Evolutionary conservation across 257 asterid species (phyloP), one percentile per base, ranked within the genome.

Genomic region (Nyctanthes arbortristis): DNA sequence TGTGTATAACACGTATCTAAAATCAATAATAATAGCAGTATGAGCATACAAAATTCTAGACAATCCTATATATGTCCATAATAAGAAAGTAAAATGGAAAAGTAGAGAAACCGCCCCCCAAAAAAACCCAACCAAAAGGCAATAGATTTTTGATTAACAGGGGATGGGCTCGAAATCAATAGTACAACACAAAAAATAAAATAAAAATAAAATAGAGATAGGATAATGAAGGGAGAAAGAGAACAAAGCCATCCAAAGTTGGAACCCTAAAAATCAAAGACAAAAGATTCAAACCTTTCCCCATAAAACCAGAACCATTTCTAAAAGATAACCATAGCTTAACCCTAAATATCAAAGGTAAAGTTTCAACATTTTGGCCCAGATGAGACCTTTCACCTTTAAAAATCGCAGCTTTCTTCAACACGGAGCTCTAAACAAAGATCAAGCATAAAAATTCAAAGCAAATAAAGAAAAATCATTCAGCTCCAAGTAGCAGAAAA

Each of bases 121-220:
- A 82, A 68, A 59, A 76, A 65, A 73, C 73, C 74, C 78, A 79
- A 77, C 65, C 75, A 55, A 60, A 30, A 57, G 72, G 32, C 77
- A 66, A 18, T 30, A 61, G 74, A 79, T 72, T 49, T 49, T 30
- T 0, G 66, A n/a, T 9, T 40, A 39, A 60, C 63, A 75, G 74
- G 52, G 77, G 43, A 59, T 73, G 72, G n/a, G n/a, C n/a, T n/a
- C 80, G 64, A 75, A 75, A 75, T 69, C 74, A 61, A 74, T 63
- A 65, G 73, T 47, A 29, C 33, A 49, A 49, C 39, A 71, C 12
- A 45, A 45, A n/a, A n/a, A n/a, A n/a, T n/a, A n/a, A n/a, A n/a
- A n/a, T n/a, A n/a, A n/a, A n/a, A n/a, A n/a, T n/a, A n/a, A n/a
- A n/a, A n/a, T n/a, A n/a, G n/a, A n/a, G n/a, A n/a, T n/a, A n/a